Percentiles rank a stretch among this genome's conserved stretches.
Conservation (phyloP, 2,329 filamentous ascomycete genomes). For the Cercospora nicotianae region DNA sequence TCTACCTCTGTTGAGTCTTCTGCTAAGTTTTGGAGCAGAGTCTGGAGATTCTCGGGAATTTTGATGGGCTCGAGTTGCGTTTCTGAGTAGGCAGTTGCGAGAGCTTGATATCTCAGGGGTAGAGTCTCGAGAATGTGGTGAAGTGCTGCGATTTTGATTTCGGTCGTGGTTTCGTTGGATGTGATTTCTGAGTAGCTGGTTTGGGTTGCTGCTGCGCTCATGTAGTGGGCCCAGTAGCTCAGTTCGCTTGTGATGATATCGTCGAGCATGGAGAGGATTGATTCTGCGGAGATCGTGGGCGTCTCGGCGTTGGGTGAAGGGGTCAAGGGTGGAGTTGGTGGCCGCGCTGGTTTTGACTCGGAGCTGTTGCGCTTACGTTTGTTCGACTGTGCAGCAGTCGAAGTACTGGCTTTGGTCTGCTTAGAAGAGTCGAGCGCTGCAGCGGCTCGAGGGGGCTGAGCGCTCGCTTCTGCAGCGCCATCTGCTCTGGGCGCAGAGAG, state of each 20-base stretch:
- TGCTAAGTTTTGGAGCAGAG: conserved; percentile 9
- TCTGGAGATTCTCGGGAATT: neutral
- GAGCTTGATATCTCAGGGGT: conserved; percentile 17
- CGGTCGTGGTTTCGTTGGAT: neutral
- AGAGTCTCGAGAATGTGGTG: conserved; percentile 20
- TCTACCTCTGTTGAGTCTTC: conserved; percentile 6
- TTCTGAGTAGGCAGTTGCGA: conserved; percentile 13
- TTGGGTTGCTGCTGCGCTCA: neutral
- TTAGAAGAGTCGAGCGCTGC: neutral
- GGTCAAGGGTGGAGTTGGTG: neutral
- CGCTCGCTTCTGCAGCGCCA: neutral
- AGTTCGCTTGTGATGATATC: conserved; percentile 17
- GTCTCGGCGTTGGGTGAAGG: neutral
- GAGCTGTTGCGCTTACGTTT: neutral
- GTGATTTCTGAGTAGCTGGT: neutral
- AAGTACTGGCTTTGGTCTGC: neutral
- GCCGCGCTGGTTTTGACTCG: neutral
- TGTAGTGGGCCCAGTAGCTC: conserved; percentile 16
- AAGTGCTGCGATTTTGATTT: conserved; percentile 5
- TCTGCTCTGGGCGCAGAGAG: neutral
- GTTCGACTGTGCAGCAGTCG: neutral
- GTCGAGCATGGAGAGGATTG: conserved; percentile 4
- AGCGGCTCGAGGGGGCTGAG: neutral
- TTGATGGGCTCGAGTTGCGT: neutral
- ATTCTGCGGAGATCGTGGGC: neutral